Base-by-base conservation (phyloP, 208 protist species). In the Leishmania braziliensis region DNA sequence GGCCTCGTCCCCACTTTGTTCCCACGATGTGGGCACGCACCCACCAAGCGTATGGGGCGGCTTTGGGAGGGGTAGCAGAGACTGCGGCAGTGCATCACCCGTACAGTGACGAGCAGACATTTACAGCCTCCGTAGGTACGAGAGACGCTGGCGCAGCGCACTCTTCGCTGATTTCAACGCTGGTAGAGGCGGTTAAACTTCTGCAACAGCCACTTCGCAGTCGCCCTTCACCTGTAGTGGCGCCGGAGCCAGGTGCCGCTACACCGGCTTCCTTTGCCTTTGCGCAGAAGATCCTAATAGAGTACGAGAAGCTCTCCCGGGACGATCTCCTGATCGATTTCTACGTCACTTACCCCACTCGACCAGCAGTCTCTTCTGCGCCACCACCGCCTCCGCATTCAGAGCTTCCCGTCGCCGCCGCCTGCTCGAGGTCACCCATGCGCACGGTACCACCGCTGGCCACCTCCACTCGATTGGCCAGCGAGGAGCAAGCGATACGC, bases 241-340 rank as follows among this genome's bases (percentile, higher is more conserved):
- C 51, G 1, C 33, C 72, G 12, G 43, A 36, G 39, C 36, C 74
- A 33, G 14, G 26, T 18, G n/a, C 69, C 1, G n/a, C 16, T 33
- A n/a, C 26, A 14, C 36, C 48, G 2, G 53, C 73, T 10, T 36
- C 39, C 36, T 29, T 82, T 14, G 74, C 73, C 56, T 81, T 72
- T 80, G 51, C 68, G 14, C 72, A 79, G n/a, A 39, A 54, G 5
- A 46, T 82, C 43, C 73, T 91, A 8, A 29, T 86, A 0, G 79
- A 89, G 5, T 81, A 79, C 20, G 88, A 91, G 58, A 66, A 71
- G 1, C 86, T 85, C 36, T 82, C 79, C 14, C 76, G 88, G 26
- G 77, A 79, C 36, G 65, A 81, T 77, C 51, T 91, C 39, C 82
- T 83, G 26, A 86, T 91, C 23, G 88, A 91, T 51, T 91, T 86